Conservation (phyloP, 108 stramenopile species). For the Cyclotella choctawhatcheeana region DNA sequence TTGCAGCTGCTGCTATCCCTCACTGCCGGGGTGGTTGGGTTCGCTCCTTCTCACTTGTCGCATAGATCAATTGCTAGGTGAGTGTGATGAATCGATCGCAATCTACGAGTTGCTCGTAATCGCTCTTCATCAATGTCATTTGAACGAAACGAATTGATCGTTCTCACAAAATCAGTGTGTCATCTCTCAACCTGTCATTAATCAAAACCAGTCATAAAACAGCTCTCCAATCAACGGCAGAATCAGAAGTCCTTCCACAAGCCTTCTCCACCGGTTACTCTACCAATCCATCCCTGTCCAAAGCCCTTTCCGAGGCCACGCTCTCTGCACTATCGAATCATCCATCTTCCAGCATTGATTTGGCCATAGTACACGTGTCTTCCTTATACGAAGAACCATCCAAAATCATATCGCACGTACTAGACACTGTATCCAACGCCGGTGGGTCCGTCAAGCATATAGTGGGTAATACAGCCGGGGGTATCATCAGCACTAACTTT, state of each 20-base stretch:
- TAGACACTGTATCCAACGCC: background rate
- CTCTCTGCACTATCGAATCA: conserved; percentile 55
- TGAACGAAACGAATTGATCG: background rate
- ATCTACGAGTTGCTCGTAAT: background rate
- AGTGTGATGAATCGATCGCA: background rate
- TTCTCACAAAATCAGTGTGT: background rate
- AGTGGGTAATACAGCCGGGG: conserved; percentile 76
- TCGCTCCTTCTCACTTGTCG: background rate
- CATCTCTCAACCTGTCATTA: background rate
- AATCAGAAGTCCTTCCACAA: conserved; percentile 46
- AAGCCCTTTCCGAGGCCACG: conserved; percentile 67
- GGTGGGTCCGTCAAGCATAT: conserved; percentile 53
- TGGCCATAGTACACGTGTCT: conserved; percentile 68
- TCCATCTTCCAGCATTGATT: conserved; percentile 55
- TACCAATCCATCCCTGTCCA: conserved; percentile 43
- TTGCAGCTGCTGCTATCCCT: no score
- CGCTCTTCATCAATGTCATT: no score
- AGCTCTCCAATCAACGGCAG: background rate
- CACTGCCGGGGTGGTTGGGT: no score
- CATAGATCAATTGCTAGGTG: background rate
- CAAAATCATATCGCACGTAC: background rate
- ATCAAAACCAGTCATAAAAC: background rate
- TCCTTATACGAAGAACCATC: conserved; percentile 72
- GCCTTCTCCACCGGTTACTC: conserved; percentile 77
- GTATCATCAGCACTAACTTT: conserved; percentile 54